These are phyloP conservation scores for Talaromyces atroroseus DNA, from an alignment of 2,329 filamentous ascomycete genomes.

Conservation along the genomic window DNA sequence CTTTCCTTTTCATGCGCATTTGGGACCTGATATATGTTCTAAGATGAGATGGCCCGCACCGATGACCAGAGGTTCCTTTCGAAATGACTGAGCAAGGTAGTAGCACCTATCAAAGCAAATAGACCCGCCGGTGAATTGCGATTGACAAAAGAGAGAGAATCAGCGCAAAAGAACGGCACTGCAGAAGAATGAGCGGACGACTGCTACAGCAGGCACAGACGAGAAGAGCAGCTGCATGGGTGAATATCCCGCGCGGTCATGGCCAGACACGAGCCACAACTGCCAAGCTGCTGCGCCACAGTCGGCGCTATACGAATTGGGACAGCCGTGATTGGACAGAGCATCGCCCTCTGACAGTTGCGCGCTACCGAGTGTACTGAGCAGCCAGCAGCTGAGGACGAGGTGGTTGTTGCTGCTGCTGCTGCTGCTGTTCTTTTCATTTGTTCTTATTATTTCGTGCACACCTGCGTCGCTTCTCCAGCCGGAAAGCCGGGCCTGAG, in stretches of 20 bases:
- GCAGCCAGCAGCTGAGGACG: too few species aligned
- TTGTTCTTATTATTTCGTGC: too few species aligned
- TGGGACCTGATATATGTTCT: not conserved
- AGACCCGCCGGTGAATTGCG: not conserved
- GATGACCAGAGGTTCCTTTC: not conserved
- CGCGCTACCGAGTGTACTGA: too few species aligned
- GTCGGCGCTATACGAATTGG: too few species aligned
- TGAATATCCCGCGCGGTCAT: not conserved
- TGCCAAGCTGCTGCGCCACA: not conserved
- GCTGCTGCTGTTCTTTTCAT: too few species aligned
- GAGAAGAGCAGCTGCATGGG: not conserved
- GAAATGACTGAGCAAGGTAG: not conserved
- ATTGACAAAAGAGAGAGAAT: not conserved
- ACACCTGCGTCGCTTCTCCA: too few species aligned
- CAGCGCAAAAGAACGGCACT: not conserved
- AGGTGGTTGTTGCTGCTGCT: too few species aligned
- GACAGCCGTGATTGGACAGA: not conserved
- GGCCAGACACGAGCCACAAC: not conserved
- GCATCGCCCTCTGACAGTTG: too few species aligned
- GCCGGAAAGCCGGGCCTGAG: constrained; percentile 9
- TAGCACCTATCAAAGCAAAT: not conserved
- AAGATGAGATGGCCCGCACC: not conserved
- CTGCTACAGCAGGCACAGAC: not conserved
- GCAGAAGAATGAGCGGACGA: not conserved
- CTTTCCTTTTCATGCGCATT: not conserved